Evolutionary conservation across 495 filamentous ascomycete genomes (phyloP).

Genomic region (Parathielavia hyrcaniae): DNA sequence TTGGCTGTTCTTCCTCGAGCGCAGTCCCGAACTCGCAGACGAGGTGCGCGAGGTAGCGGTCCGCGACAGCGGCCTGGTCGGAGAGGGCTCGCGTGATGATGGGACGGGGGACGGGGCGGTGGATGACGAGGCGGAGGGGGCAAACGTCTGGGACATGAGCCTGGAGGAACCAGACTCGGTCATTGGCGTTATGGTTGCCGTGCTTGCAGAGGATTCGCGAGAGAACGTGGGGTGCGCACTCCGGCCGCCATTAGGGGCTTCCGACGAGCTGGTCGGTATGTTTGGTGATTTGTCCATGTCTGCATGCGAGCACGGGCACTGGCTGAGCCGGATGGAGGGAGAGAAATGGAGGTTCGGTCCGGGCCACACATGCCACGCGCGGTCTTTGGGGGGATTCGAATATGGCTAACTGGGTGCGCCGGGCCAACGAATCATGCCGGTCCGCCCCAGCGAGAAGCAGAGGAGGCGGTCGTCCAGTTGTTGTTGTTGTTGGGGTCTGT

Average conservation of each 20-base stretch:
- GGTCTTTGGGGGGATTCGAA: slow-evolving; percentile 20
- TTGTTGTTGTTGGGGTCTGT: background rate
- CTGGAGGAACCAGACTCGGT: slow-evolving; percentile 32
- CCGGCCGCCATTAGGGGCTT: slow-evolving; percentile 12
- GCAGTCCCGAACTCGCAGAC: slow-evolving; percentile 34
- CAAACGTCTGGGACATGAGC: slow-evolving; percentile 25
- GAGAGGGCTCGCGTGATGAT: slow-evolving; percentile 51
- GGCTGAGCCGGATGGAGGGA: slow-evolving; percentile 6
- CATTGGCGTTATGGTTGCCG: slow-evolving; percentile 43
- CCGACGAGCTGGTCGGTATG: slow-evolving; percentile 22
- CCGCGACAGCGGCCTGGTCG: slow-evolving; percentile 35
- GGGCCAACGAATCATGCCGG: slow-evolving; percentile 26
- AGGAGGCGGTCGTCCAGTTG: slow-evolving; percentile 11
- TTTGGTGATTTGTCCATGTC: slow-evolving; percentile 35
- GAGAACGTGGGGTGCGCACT: slow-evolving; percentile 25
- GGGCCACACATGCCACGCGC: slow-evolving; percentile 30
- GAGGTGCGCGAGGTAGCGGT: slow-evolving; percentile 28
- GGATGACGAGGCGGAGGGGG: slow-evolving; percentile 45
- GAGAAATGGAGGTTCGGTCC: slow-evolving; percentile 21
- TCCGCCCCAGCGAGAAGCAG: slow-evolving; percentile 19
- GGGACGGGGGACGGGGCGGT: slow-evolving; percentile 41
- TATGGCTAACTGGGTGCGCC: slow-evolving; percentile 19
- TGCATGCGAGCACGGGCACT: slow-evolving; percentile 21
- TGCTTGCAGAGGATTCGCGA: slow-evolving; percentile 31
- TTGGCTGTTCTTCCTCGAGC: slow-evolving; percentile 62